Conservation (phyloP, 1,284 basidiomycete species). For the Heterobasidion annosum region DNA sequence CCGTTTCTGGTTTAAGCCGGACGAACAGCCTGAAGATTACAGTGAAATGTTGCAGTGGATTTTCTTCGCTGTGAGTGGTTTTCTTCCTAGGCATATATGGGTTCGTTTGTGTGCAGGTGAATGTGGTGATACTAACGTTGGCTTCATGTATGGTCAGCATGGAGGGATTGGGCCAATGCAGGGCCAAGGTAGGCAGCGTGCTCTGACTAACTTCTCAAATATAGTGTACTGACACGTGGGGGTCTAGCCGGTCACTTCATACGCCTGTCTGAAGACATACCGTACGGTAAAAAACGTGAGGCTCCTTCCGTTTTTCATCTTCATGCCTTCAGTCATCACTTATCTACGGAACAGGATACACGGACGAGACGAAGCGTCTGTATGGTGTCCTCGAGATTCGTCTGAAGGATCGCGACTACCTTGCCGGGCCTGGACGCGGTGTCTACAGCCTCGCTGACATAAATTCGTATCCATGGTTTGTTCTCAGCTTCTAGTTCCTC, state of each 20-base stretch:
- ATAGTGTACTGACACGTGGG: background rate
- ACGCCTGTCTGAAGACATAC: slow-evolving; percentile 49
- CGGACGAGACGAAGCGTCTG: slow-evolving; percentile 70
- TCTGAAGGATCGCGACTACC: slow-evolving; percentile 54
- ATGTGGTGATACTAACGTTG: background rate
- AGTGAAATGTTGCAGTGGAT: slow-evolving; percentile 73
- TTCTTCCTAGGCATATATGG: background rate
- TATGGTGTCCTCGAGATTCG: slow-evolving; percentile 71
- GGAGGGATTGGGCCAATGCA: slow-evolving; percentile 72
- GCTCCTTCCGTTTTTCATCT: slow-evolving; percentile 1
- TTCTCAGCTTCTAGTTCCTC: background rate
- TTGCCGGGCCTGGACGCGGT: slow-evolving; percentile 60
- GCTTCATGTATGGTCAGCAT: slow-evolving; percentile 27
- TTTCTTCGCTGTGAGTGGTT: slow-evolving; percentile 52
- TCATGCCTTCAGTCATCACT: background rate
- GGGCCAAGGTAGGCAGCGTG: slow-evolving; percentile 39
- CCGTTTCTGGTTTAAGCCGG: slow-evolving; percentile 37
- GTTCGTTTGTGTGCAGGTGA: background rate
- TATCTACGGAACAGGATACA: slow-evolving; percentile 39
- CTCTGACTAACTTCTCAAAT: background rate
- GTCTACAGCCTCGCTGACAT: slow-evolving; percentile 63
- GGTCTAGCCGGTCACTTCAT: slow-evolving; percentile 46
- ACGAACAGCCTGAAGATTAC: slow-evolving; percentile 25
- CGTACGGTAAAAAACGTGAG: slow-evolving; percentile 54
- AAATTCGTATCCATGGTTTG: slow-evolving; percentile 47